Conservation (phyloP, 192 early-diverging fungal genomes). For the Radiomyces spectabilis region DNA sequence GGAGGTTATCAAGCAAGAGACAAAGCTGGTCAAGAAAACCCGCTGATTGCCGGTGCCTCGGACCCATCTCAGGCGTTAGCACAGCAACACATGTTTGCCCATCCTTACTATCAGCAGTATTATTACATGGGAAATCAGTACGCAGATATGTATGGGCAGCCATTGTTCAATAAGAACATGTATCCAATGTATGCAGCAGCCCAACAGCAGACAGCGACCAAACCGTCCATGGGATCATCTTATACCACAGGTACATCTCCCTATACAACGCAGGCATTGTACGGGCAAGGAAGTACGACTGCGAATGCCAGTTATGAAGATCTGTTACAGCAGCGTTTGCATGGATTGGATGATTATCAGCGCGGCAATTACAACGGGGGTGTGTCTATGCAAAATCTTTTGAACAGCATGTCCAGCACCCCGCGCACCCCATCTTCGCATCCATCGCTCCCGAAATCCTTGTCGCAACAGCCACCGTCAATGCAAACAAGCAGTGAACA, state of each 20-base stretch:
- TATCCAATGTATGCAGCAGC: constrained; percentile 93
- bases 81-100: constrained; percentile 55
- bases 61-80: too few relatives aligned
- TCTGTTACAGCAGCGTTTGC: constrained; percentile 17
- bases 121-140: constrained; percentile 79
- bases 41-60: constrained; percentile 19
- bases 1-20: constrained; percentile 45
- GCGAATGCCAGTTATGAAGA: constrained; percentile 34
- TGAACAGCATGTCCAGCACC: too few relatives aligned
- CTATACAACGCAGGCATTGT: constrained; percentile 27
- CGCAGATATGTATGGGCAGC: constrained; percentile 80
- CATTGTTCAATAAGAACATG: constrained; percentile 84
- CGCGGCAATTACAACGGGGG: constrained; percentile 24
- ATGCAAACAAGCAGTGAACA: too few relatives aligned
- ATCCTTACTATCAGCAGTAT: too few relatives aligned
- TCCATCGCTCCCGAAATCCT: constrained; percentile 4
- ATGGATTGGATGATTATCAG: constrained; percentile 32
- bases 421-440: too few relatives aligned
- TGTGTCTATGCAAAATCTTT: constrained; percentile 21
- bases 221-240: constrained; percentile 25
- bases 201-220: constrained; percentile 26
- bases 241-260: constrained; percentile 30
- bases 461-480: too few relatives aligned
- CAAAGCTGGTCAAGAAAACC: constrained; percentile 41
- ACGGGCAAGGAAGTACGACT: constrained; percentile 7